Conservation (phyloP, 2,329 filamentous ascomycete species). For the Colletotrichum lentis region DNA sequence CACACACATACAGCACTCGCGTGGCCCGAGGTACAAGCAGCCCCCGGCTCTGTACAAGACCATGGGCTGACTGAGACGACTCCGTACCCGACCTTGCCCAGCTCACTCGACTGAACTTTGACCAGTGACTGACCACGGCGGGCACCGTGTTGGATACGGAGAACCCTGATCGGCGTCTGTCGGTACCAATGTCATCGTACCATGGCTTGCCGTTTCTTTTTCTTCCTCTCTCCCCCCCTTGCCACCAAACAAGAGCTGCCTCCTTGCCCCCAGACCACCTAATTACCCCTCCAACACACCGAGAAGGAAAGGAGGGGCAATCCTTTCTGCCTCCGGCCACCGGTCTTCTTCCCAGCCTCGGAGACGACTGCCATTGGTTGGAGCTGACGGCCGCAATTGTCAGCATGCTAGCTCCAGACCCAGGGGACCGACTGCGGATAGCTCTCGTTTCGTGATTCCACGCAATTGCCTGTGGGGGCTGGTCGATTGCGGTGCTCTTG, state of each 20-base stretch:
- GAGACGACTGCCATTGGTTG: conserved; percentile 20
- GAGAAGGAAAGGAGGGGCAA: neutral
- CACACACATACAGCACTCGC: neutral
- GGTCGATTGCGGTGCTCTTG: neutral
- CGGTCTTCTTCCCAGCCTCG: conserved; percentile 19
- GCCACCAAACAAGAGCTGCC: conserved; percentile 1
- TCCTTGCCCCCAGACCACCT: neutral
- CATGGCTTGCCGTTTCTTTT: conserved; percentile 28
- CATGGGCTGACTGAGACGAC: neutral
- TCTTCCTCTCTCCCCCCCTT: neutral
- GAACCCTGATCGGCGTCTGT: conserved; percentile 35
- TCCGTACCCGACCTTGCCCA: conserved; percentile 12
- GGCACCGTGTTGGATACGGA: conserved; percentile 25
- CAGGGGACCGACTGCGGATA: conserved; percentile 22
- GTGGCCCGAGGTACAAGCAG: conserved; percentile 20
- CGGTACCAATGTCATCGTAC: conserved; percentile 8
- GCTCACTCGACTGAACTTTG: conserved; percentile 1
- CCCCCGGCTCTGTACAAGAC: conserved; percentile 6
- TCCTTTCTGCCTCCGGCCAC: conserved; percentile 29
- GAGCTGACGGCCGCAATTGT: conserved; percentile 7
- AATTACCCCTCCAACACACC: conserved; percentile 6
- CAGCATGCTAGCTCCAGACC: conserved; percentile 13
- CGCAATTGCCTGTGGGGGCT: neutral
- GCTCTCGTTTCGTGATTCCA: conserved; percentile 25
- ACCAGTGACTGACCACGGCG: neutral